phyloP scores from a whole-genome alignment of 495 filamentous ascomycete species.

The Tuber borchii region DNA sequence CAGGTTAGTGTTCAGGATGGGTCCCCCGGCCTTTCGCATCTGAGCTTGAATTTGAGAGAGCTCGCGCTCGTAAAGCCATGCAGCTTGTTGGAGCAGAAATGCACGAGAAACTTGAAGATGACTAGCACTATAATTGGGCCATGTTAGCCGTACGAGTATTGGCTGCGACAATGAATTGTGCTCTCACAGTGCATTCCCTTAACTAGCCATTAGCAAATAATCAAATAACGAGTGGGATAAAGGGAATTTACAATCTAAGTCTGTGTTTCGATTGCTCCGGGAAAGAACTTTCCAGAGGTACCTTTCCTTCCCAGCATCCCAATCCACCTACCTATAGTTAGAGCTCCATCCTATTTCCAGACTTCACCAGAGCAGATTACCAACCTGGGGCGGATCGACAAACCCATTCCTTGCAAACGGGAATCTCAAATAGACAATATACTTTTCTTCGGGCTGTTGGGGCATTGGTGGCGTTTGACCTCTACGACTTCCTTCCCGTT shows the following conservation, averaged over 20 bases:
- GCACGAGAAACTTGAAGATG: slow-evolving; percentile 63
- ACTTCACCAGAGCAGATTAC: slow-evolving; percentile 34
- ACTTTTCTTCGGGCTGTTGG: slow-evolving; percentile 44
- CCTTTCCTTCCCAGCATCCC: slow-evolving; percentile 72
- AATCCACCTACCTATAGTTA: slow-evolving; percentile 45
- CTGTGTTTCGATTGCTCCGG: slow-evolving; percentile 60
- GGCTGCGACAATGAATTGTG: slow-evolving; percentile 7
- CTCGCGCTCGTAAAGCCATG: slow-evolving; percentile 90
- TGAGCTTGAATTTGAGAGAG: slow-evolving; percentile 81
- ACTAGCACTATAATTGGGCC: slow-evolving; percentile 43
- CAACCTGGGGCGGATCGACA: slow-evolving; percentile 78
- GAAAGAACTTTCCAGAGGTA: slow-evolving; percentile 87
- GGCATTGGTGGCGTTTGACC: slow-evolving; percentile 26
- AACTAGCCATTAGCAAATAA: slow-evolving; percentile 25
- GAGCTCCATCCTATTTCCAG: neutral
- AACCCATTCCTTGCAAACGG: slow-evolving; percentile 84
- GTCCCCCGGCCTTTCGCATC: slow-evolving; percentile 66
- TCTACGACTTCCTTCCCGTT: slow-evolving; percentile 33
- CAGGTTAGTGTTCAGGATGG: slow-evolving; percentile 45
- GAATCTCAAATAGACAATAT: slow-evolving; percentile 76
- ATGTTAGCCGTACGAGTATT: slow-evolving; percentile 30
- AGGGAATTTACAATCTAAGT: slow-evolving; percentile 67
- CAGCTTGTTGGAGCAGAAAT: slow-evolving; percentile 87
- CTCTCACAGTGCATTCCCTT: slow-evolving; percentile 75
- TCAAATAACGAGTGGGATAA: slow-evolving; percentile 10